Percentiles rank a stretch among this genome's conserved stretches.
Conservation (phyloP, 345 rosid genomes). For the Luvunga scandens region DNA sequence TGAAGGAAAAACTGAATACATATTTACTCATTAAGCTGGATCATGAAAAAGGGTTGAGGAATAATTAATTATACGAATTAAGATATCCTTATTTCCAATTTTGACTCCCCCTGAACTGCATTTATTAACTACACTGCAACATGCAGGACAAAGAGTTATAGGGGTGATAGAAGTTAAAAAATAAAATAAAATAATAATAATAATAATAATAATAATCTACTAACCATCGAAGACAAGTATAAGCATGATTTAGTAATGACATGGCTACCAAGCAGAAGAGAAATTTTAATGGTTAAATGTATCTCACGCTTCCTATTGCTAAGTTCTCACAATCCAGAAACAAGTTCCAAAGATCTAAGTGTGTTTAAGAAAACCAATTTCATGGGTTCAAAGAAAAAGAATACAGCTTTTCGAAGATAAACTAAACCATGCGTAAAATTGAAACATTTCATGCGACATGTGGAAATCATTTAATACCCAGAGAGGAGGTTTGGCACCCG, state of each 20-base stretch:
- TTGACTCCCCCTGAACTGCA: not conserved
- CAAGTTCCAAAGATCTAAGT: not conserved
- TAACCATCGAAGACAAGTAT: not conserved
- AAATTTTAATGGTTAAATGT: not conserved
- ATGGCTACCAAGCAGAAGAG: not conserved
- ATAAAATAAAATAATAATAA: no score
- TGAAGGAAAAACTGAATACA: not conserved
- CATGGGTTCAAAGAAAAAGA: not conserved
- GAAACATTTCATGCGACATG: not conserved
- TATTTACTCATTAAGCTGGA: not conserved
- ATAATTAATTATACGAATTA: not conserved
- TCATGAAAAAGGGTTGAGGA: not conserved
- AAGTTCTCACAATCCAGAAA: not conserved
- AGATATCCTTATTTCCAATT: not conserved
- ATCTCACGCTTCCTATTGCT: not conserved
- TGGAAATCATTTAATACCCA: conserved; percentile 40
- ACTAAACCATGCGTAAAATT: not conserved
- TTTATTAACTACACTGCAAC: not conserved
- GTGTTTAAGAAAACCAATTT: not conserved
- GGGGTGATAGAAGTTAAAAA: not conserved
- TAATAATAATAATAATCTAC: no score
- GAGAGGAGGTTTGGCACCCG: conserved; percentile 72
- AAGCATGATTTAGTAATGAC: not conserved
- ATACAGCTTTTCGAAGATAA: not conserved
- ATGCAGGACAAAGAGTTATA: not conserved